Conservation (phyloP, 169 alveolate species). For the Cryptosporidium baileyi region DNA sequence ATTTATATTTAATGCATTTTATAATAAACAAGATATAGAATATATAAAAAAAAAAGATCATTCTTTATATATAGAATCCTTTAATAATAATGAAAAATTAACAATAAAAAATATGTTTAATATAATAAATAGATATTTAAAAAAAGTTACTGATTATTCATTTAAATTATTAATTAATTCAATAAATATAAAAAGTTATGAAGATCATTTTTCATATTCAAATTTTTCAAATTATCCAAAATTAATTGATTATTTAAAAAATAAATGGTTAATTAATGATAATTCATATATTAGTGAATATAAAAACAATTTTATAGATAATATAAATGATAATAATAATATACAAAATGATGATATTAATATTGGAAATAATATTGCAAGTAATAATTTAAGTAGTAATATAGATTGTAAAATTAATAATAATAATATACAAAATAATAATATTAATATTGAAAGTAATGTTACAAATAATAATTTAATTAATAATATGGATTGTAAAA, state of each 20-base stretch:
- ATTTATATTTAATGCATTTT: not conserved
- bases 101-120: not conserved
- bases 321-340: no score
- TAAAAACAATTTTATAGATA: no score
- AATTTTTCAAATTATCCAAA: constrained; percentile 1
- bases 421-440: no score
- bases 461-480: no score
- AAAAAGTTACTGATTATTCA: not conserved
- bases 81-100: not conserved
- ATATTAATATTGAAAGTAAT: no score
- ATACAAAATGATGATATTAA: no score
- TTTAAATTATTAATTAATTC: not conserved
- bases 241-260: not conserved
- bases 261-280: constrained; percentile 5
- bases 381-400: no score
- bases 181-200: not conserved
- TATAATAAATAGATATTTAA: constrained; percentile 5
- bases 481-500: no score
- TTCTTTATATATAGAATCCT: not conserved
- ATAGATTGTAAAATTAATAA: no score
- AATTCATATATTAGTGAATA: no score
- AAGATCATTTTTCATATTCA: not conserved
- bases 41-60: constrained; percentile 42
- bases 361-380: no score
- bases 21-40: not conserved